Evolutionary conservation across 2,329 filamentous ascomycete species (phyloP).

Genomic region (Alternaria dauci): DNA sequence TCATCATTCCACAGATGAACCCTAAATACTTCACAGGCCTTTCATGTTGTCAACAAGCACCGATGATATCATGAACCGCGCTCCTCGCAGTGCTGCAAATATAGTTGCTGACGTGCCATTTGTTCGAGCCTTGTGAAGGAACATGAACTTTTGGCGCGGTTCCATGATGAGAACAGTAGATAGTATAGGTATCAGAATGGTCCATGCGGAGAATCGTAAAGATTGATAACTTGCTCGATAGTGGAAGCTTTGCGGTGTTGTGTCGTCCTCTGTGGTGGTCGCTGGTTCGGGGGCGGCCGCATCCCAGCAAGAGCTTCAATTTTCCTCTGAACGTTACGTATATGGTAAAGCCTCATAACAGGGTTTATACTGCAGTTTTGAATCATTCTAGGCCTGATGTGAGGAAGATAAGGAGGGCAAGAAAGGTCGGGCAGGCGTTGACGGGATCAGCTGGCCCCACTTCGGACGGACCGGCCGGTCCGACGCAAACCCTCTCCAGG

Average conservation of each 20-base stretch:
- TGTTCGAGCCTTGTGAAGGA: not conserved
- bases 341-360: fast-evolving
- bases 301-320: not conserved
- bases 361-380: not conserved
- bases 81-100: not conserved
- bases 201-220: not conserved
- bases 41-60: not conserved
- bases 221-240: not conserved
- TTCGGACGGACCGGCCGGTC: not conserved
- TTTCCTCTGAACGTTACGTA: not conserved
- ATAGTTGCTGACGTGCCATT: not conserved
- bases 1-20: not conserved
- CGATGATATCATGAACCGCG: not conserved
- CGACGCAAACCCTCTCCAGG: not conserved
- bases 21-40: not conserved
- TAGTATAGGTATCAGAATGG: not conserved
- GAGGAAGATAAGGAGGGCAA: not conserved
- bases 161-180: not conserved
- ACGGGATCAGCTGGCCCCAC: not conserved
- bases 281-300: not conserved
- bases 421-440: not conserved
- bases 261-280: not conserved
- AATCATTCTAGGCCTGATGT: not conserved
- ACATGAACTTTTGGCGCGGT: not conserved
- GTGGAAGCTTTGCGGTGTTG: not conserved